Conservation (phyloP, 2,329 filamentous ascomycete genomes). For the Metarhizium rileyi region DNA sequence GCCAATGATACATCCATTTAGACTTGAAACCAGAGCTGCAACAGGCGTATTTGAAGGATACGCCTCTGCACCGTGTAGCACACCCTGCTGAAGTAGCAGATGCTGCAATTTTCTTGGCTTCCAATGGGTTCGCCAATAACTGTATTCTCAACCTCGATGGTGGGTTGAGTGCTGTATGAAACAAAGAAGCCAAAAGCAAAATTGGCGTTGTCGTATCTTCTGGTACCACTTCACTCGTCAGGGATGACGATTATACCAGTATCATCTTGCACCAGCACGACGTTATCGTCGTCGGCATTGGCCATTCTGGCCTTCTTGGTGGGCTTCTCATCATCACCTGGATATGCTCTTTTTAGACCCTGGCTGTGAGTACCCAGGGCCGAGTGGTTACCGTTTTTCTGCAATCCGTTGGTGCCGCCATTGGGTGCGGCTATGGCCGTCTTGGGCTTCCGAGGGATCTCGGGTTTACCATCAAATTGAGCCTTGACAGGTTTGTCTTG, state of each 20-base stretch:
- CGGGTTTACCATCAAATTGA: conserved; percentile 30
- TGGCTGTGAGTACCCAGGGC: conserved; percentile 21
- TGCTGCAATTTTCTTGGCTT: conserved; percentile 66
- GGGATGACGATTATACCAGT: conserved; percentile 59
- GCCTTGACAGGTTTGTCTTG: conserved; percentile 47
- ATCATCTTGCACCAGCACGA: conserved; percentile 42
- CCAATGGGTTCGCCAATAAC: conserved; percentile 77
- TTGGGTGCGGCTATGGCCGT: conserved; percentile 24
- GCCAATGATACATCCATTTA: conserved; percentile 31
- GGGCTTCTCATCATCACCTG: conserved; percentile 31
- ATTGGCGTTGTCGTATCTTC: not conserved
- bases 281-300: conserved; percentile 25
- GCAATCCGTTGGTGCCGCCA: conserved; percentile 27
- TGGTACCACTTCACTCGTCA: conserved; percentile 37
- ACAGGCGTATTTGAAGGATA: conserved; percentile 34
- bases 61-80: conserved; percentile 60
- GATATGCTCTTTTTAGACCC: conserved; percentile 36
- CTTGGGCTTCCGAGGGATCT: conserved; percentile 46
- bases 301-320: conserved; percentile 40
- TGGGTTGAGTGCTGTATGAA: conserved; percentile 60
- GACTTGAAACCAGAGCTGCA: conserved; percentile 29
- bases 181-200: conserved; percentile 5
- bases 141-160: conserved; percentile 81
- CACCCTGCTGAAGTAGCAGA: conserved; percentile 65
- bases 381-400: conserved; percentile 34